phyloP scores from a whole-genome alignment of 345 rosid species.

The Camelina neglecta region DNA sequence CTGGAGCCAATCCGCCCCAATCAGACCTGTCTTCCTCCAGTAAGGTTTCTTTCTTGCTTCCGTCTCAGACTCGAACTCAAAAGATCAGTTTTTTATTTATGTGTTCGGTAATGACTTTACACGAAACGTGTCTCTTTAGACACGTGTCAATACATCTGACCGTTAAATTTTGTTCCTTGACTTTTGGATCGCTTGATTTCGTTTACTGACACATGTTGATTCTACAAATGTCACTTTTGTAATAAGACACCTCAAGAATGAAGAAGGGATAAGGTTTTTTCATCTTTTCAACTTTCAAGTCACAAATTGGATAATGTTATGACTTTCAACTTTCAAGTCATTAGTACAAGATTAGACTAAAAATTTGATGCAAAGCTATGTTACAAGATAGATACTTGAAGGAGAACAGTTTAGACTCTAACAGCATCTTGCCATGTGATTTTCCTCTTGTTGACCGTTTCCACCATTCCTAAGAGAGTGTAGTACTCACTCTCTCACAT shows the following conservation, averaged over 20 bases:
- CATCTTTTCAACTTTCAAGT: slow-evolving; percentile 6
- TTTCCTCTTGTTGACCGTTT: too few relatives aligned
- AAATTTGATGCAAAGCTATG: too few relatives aligned
- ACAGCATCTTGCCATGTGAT: too few relatives aligned
- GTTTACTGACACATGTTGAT: slow-evolving; percentile 20
- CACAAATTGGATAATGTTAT: background rate
- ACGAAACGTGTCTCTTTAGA: background rate
- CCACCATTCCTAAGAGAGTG: too few relatives aligned
- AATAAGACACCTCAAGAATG: slow-evolving; percentile 27
- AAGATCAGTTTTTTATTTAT: background rate
- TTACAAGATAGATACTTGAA: too few relatives aligned
- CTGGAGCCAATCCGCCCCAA: slow-evolving; percentile 85
- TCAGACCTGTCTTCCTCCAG: slow-evolving; percentile 44
- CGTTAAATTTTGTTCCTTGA: slow-evolving; percentile 35
- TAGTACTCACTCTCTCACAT: too few relatives aligned
- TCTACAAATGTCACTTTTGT: slow-evolving; percentile 7
- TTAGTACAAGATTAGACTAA: too few relatives aligned
- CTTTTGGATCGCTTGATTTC: slow-evolving; percentile 21
- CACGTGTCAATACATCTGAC: slow-evolving; percentile 1
- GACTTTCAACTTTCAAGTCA: too few relatives aligned
- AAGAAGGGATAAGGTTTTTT: slow-evolving; percentile 32
- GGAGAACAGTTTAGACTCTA: too few relatives aligned
- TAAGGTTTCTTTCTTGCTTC: background rate
- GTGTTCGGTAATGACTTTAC: slow-evolving; percentile 19
- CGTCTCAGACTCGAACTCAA: slow-evolving; percentile 6